Base-by-base conservation (phyloP, 2,329 filamentous ascomycete genomes). In the Claviceps sp. region DNA sequence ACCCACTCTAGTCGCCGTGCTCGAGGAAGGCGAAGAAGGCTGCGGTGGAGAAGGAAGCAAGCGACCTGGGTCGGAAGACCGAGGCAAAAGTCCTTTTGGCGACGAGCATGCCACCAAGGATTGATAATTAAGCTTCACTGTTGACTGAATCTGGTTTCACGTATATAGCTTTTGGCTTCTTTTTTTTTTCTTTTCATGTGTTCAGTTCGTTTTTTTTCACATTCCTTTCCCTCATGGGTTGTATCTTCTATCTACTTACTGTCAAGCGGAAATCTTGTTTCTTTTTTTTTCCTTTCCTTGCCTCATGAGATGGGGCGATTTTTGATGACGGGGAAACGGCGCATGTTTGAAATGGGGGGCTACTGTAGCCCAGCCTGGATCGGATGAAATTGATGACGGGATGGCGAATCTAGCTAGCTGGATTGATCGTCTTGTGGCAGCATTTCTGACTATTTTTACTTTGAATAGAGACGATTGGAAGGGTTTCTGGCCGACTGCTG, bases 51-150 rank as follows among this genome's bases (percentile, higher is more conserved):
- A 66, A 59, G 55, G 45, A 59, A 61, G 45, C 52, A 57, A 59
- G 22, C 57, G 53, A 51, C 55, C 55, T 37, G 59, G 57, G 40
- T 59, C 62, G 20, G 59, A 52, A 38, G 58, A 63, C 49, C 62
- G 65, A 38, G 66, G 62, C 16, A 62, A 58, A 53, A 79, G 76
- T 57, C 78, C 77, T 1, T 82, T 81, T 59, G 72, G 76, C 20
- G 78, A 82, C 56, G 75, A 79, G 59, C 71, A 81, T 58, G 78
- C 77, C 49, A 74, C 78, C 34, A 72, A 70, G 58, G 75, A 77
- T 56, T 72, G 60, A 64, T 43, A 9, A 9, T 22, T 7, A 7
- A 43, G 26, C 9, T 29, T 2, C 9, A 4, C 29, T 11, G 29
- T 34, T 4, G 29, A 34, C 29, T 34, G 29, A 34, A 34, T 11